phyloP scores from a whole-genome alignment of 148 eudicot species.

The Amaranthus hypochondriacus region DNA sequence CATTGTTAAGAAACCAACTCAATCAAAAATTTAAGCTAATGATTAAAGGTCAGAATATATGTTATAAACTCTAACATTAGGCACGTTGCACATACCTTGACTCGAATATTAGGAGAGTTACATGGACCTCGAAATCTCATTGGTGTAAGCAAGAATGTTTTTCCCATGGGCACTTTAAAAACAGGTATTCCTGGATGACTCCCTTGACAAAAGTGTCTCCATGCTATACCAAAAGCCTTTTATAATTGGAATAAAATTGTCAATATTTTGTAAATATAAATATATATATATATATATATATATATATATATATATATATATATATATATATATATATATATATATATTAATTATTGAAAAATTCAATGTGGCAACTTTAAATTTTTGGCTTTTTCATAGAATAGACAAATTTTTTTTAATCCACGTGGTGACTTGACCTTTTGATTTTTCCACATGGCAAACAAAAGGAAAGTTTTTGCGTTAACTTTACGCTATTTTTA shows the following conservation, averaged over 20 bases:
- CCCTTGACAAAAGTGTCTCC: neutral
- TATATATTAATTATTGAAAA: neutral
- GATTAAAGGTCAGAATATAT: no score
- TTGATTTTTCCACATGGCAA: neutral
- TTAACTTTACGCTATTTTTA: neutral
- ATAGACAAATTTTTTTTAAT: no score
- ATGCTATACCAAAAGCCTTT: constrained; percentile 10
- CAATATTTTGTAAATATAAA: no score
- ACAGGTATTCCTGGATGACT: neutral
- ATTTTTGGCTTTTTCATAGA: neutral
- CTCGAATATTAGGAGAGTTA: neutral
- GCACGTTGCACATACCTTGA: neutral
- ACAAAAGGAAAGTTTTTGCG: neutral
- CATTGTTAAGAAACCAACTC: no score
- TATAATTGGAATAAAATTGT: neutral
- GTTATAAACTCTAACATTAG: no score
- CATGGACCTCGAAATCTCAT: constrained; percentile 10
- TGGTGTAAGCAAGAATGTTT: constrained; percentile 1
- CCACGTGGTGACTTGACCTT: no score
- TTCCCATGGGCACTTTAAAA: neutral
- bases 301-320: no score
- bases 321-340: no score
- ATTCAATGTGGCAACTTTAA: neutral
- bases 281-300: no score
- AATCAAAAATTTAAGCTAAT: no score